phyloP scores from a whole-genome alignment of 2,329 filamentous ascomycete genomes.

The Fusarium sp. region DNA sequence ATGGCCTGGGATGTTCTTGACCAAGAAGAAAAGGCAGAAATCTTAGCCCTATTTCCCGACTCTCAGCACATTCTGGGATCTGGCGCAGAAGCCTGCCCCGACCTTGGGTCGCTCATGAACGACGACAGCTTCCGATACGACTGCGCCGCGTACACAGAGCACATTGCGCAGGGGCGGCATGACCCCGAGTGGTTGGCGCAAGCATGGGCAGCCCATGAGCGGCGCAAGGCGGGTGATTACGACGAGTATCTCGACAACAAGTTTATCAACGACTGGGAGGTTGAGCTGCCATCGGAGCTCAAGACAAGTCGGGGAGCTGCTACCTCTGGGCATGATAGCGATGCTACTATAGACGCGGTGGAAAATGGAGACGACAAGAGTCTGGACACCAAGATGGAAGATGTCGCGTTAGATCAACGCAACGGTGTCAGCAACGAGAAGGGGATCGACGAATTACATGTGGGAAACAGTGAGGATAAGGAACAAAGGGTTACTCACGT shows the following conservation, averaged over 20 bases:
- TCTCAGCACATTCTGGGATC: slow-evolving; percentile 50
- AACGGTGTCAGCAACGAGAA: background rate
- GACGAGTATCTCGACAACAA: slow-evolving; percentile 55
- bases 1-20: slow-evolving; percentile 51
- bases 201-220: slow-evolving; percentile 60
- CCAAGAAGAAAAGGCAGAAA: slow-evolving; percentile 47
- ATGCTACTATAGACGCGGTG: slow-evolving; percentile 26
- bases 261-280: slow-evolving; percentile 59
- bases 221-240: slow-evolving; percentile 59
- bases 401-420: background rate
- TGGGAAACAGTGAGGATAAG: background rate
- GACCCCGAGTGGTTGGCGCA: slow-evolving; percentile 61
- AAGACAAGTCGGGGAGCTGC: slow-evolving; percentile 28
- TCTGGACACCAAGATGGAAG: slow-evolving; percentile 4
- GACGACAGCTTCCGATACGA: slow-evolving; percentile 59
- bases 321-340: slow-evolving; percentile 3
- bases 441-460: slow-evolving; percentile 4
- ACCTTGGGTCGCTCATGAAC: slow-evolving; percentile 55
- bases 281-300: slow-evolving; percentile 50
- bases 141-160: slow-evolving; percentile 55
- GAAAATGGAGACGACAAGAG: background rate
- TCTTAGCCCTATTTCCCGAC: slow-evolving; percentile 52
- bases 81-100: slow-evolving; percentile 50
- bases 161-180: slow-evolving; percentile 58
- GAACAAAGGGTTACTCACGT: background rate